Base-by-base conservation (phyloP, 2,329 filamentous ascomycete species). In the Epichloe bromicola region DNA sequence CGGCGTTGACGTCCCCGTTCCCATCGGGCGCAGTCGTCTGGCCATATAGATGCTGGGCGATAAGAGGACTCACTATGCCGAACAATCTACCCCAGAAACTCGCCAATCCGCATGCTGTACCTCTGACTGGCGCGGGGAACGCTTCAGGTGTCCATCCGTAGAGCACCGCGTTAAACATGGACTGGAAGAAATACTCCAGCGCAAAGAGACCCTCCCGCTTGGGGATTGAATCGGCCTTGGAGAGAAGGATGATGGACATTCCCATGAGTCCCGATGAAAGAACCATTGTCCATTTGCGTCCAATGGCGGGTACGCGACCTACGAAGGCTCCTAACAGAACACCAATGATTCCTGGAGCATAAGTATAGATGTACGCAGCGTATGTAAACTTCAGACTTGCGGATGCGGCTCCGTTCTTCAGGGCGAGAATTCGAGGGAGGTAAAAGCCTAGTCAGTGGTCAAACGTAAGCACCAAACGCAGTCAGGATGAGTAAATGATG, bases 61-160 rank as follows among this genome's bases (percentile, higher is more conserved):
- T 76, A 38, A 80, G 58, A 0, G 78, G 78, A 38, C 74, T 76
- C 15, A 81, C 70, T 43, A 82, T 80, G 10, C 75, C 74, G 55
- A 78, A 78, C 23, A 81, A 50, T 2, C 78, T 62, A 1, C 78
- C 78, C 75, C 75, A 80, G 58, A 79, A 81, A 53, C 74, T 75
- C 2, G 77, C 75, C 12, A 80, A 54, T 0, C 79, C 78, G 56
- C 73, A 75, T 0, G 78, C 78, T 0, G 76, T 78, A 3, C 76
- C 78, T 0, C 77, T 67, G 43, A 75, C 68, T 0, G 76, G 73
- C 2, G 72, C 74, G 0, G 76, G 76, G 61, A 81, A 80, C 0
- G 75, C 74, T 56, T 81, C 76, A 0, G 78, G 78, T 0, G 77
- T 80, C 62, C 69, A 74, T 0, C 69, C 71, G 49, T 71, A 74